Evolutionary conservation across 768 basidiomycete genomes (phyloP), one percentile per base, ranked within the genome.

Genomic region (Clitopilus passeckerianus): DNA sequence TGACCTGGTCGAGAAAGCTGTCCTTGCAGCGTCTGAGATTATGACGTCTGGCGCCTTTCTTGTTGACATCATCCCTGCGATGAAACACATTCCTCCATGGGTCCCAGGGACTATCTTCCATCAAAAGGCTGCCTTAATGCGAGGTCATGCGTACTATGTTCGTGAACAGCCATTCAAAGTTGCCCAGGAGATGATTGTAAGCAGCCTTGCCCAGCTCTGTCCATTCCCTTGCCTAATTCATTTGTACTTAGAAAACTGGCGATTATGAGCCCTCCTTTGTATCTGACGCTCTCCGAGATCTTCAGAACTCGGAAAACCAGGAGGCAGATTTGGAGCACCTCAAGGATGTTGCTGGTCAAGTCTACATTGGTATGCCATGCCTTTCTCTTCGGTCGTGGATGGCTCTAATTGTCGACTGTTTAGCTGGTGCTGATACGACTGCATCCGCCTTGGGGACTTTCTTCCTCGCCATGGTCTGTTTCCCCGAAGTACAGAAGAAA

Each of bases 101-200:
- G 60, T 77, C 53, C 75, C 77, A 34, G 71, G 73, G 1, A 68
- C 70, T 0, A 70, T 64, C 12, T 79, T 78, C 65, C 69, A 75
- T 59, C 64, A 60, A 0, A 65, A 68, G 52, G 77, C 77, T 5
- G 65, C 59, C 9, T 59, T 67, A 10, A 72, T 72, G 70, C 58
- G 57, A 27, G 57, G 64, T 5, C 41, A 58, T 5, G 66, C 64
- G 1, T 15, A 30, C 5, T 54, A 59, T 5, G 65, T 75, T 66
- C 37, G 67, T 7, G 58, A 70, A 1, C 23, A 56, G 7, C 73
- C 73, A 1, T 75, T 63, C 43, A 61, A 65, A 2, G 66, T 59
- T 6, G 61, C 54, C 0, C 61, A 63, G 50, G 30, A 53, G 18
- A 61, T 62, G 14, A 63, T 70, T 34, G 68, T 71, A 22, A 56